These are phyloP conservation scores for Ceratocystis huliohia DNA, from an alignment of 2,329 filamentous ascomycete species.

Conservation along the genomic window DNA sequence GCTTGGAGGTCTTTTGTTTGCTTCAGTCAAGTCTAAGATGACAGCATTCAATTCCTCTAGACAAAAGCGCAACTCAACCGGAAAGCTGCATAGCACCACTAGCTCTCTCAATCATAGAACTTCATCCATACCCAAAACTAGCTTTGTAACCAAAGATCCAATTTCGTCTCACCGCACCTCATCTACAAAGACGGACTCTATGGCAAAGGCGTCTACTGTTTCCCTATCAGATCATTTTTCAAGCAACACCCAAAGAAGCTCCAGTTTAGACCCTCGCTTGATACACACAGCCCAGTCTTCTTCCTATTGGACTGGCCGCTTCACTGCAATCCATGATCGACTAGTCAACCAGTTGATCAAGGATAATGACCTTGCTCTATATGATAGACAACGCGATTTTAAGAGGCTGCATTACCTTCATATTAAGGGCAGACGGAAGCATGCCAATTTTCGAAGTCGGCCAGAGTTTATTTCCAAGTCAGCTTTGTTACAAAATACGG, in stretches of 20 bases:
- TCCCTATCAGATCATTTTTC: neutral
- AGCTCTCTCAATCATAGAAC: neutral
- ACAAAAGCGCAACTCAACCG: neutral
- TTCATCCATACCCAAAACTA: neutral
- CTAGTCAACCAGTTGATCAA: conserved; percentile 22
- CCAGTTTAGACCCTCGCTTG: conserved; percentile 24
- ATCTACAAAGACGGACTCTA: neutral
- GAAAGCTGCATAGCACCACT: conserved; percentile 1
- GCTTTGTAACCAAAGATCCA: neutral
- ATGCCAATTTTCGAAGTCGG: conserved; percentile 14
- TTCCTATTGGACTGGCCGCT: conserved; percentile 51
- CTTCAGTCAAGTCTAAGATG: conserved; percentile 19
- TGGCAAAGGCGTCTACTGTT: neutral
- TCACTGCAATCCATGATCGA: conserved; percentile 42
- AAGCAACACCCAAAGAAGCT: neutral
- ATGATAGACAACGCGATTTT: conserved; percentile 17
- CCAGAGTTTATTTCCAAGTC: conserved; percentile 20
- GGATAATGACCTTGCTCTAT: conserved; percentile 17
- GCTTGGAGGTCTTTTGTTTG: conserved; percentile 15
- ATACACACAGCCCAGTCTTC: conserved; percentile 35
- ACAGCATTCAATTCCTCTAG: conserved; percentile 8
- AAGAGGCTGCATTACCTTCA: conserved; percentile 15
- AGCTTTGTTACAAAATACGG: conserved; percentile 10
- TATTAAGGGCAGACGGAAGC: conserved; percentile 12
- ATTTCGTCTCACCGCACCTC: neutral